These are phyloP conservation scores for Diplodia mutila DNA, from an alignment of 2,329 filamentous ascomycete species.

Conservation along the genomic window DNA sequence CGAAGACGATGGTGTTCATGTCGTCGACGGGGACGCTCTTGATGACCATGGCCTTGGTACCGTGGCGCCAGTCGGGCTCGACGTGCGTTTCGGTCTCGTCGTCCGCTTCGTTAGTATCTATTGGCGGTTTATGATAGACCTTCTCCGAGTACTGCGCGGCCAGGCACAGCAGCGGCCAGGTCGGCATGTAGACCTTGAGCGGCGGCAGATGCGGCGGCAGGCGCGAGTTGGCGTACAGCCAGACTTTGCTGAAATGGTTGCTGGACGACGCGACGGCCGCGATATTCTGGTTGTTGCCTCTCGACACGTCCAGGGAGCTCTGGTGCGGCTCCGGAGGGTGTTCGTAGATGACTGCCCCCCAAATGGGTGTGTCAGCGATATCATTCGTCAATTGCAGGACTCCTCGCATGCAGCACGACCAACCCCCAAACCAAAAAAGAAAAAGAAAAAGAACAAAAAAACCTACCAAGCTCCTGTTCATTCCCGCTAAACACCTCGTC, in stretches of 20 bases:
- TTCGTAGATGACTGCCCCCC: constrained; percentile 20
- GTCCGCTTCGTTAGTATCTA: constrained; percentile 36
- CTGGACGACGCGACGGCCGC: constrained; percentile 29
- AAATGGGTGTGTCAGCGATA: not conserved
- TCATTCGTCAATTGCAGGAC: not conserved
- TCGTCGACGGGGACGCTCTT: constrained; percentile 79
- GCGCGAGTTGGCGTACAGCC: constrained; percentile 76
- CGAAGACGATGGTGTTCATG: constrained; percentile 78
- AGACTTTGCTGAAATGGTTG: constrained; percentile 74
- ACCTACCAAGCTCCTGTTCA: constrained; percentile 55
- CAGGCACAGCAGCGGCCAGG: constrained; percentile 76
- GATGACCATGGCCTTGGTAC: constrained; percentile 85
- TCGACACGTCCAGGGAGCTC: constrained; percentile 8
- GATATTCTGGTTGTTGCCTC: constrained; percentile 8
- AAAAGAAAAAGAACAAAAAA: constrained; percentile 10
- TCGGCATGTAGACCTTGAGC: constrained; percentile 72
- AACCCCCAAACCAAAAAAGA: too few relatives aligned
- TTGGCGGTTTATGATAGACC: constrained; percentile 67
- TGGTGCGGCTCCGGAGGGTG: constrained; percentile 12
- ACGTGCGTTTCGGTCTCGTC: constrained; percentile 71
- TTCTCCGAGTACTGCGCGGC: constrained; percentile 77
- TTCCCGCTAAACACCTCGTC: constrained; percentile 57
- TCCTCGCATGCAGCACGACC: too few relatives aligned
- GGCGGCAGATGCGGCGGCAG: constrained; percentile 69
- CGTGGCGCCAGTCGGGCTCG: constrained; percentile 69